phyloP scores from a whole-genome alignment of 441 rosid genomes.

The Melastoma candidum region DNA sequence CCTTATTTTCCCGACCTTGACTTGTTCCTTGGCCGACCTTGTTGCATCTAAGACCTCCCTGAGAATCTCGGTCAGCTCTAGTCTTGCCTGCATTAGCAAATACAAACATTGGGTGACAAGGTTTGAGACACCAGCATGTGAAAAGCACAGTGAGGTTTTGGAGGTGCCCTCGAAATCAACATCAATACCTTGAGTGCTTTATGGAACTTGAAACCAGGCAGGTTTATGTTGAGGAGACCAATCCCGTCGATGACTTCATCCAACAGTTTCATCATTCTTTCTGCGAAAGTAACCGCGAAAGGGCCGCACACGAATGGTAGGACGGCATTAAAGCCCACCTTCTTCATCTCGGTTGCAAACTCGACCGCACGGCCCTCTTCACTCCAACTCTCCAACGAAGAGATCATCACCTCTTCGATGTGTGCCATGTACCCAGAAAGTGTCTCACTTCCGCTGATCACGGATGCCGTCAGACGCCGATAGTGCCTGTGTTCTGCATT shows the following conservation, averaged over 20 bases:
- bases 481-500: slow-evolving; percentile 5
- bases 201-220: slow-evolving; percentile 6
- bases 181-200: slow-evolving; percentile 6
- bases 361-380: neutral
- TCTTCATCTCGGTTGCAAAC: slow-evolving; percentile 10
- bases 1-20: neutral
- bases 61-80: slow-evolving; percentile 4
- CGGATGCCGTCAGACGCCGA: slow-evolving; percentile 2
- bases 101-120: too few relatives aligned
- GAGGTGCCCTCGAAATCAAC: neutral
- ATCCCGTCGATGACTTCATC: slow-evolving; percentile 3
- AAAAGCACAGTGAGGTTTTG: too few relatives aligned
- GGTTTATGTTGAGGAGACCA: slow-evolving; percentile 3
- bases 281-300: neutral
- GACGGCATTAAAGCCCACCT: slow-evolving; percentile 4
- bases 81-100: slow-evolving; percentile 3
- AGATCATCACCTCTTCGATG: slow-evolving; percentile 7
- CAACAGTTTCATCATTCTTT: neutral
- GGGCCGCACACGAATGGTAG: neutral
- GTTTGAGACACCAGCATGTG: too few relatives aligned
- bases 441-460: slow-evolving; percentile 5
- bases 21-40: neutral
- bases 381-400: slow-evolving; percentile 5
- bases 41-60: slow-evolving; percentile 1
- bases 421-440: slow-evolving; percentile 10